Conservation (phyloP, 192 early-diverging fungal species). For the Dissophora ornata region DNA sequence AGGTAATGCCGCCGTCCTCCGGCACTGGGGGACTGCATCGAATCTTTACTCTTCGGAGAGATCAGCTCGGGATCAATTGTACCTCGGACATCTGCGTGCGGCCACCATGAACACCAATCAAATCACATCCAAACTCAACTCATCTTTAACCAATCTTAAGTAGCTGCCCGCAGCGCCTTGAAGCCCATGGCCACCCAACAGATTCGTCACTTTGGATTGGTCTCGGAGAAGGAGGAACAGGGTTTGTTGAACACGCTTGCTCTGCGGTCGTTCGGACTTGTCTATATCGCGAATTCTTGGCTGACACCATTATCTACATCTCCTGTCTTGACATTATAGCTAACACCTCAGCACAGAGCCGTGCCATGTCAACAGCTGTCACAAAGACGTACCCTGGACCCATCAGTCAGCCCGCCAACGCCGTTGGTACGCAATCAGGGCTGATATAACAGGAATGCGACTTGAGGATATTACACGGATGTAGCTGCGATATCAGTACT, state of each 20-base stretch:
- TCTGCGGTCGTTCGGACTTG: too few species aligned
- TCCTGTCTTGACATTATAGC: too few species aligned
- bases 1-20: constrained; percentile 22
- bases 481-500: too few species aligned
- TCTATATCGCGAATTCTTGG: too few species aligned
- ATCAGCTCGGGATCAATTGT: background rate
- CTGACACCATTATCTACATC: background rate
- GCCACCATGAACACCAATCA: too few species aligned
- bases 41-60: constrained; percentile 18
- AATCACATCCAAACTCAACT: too few species aligned
- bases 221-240: constrained; percentile 53
- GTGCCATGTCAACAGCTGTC: constrained; percentile 51
- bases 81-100: constrained; percentile 19
- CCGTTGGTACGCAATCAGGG: constrained; percentile 51
- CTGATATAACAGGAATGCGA: too few species aligned
- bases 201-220: constrained; percentile 51
- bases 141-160: too few species aligned
- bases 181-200: constrained; percentile 51
- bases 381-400: constrained; percentile 56
- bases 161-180: constrained; percentile 50
- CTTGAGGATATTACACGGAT: too few species aligned
- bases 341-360: constrained; percentile 34
- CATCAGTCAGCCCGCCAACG: constrained; percentile 46
- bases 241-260: constrained; percentile 24
- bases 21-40: too few species aligned